Percentiles rank a stretch among this genome's conserved stretches.
These are phyloP conservation scores for Chenopodium album DNA, from an alignment of 148 eudicot genomes.

Conservation along the genomic window DNA sequence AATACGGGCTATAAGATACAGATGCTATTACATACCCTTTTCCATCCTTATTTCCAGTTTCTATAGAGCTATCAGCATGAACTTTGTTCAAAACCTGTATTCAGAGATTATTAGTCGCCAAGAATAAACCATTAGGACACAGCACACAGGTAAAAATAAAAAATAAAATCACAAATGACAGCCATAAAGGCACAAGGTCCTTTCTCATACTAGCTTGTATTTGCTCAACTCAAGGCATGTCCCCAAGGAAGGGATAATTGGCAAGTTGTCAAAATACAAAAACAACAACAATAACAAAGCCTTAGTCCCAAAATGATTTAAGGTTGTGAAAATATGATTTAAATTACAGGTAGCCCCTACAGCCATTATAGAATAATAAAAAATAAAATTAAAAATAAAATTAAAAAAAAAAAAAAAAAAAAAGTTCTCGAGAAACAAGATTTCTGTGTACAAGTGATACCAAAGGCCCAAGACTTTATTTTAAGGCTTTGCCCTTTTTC, in stretches of 20 bases:
- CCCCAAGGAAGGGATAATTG: not conserved
- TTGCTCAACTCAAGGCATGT: not conserved
- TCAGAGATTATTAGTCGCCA: not conserved
- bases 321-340: not conserved
- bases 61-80: slow-evolving; percentile 25
- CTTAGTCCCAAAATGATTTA: too few species aligned
- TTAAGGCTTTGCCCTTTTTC: too few species aligned
- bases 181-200: not conserved
- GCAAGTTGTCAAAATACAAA: not conserved
- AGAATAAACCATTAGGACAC: not conserved
- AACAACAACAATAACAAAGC: too few species aligned
- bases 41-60: slow-evolving; percentile 37
- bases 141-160: not conserved
- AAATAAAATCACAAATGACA: not conserved
- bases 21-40: slow-evolving; percentile 39
- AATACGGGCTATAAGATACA: not conserved
- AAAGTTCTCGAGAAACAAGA: too few species aligned
- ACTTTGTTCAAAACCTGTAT: slow-evolving; percentile 49
- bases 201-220: not conserved
- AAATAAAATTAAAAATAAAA: too few species aligned
- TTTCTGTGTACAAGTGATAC: too few species aligned
- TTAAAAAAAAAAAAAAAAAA: too few species aligned
- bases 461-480: not conserved
- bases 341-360: not conserved
- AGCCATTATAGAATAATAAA: too few species aligned